Evolutionary conservation across 2,329 filamentous ascomycete genomes (phyloP).

Genomic region (Leptographium procerum): DNA sequence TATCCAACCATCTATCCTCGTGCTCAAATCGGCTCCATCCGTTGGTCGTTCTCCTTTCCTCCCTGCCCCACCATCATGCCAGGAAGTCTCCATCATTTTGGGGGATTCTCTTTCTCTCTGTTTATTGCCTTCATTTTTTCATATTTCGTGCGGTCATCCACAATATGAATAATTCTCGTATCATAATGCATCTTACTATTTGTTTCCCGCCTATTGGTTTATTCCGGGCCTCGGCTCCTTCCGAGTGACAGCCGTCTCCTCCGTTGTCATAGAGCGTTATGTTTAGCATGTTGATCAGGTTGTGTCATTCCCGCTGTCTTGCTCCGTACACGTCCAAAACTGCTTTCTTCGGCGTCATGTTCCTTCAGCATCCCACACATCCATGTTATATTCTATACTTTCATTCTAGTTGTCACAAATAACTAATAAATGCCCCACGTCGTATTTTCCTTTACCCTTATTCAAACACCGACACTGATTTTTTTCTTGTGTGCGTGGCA

Average conservation of each 20-base stretch:
- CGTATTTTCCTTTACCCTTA: not conserved
- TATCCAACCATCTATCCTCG: conserved; percentile 17
- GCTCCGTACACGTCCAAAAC: not conserved
- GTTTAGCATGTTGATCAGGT: not conserved
- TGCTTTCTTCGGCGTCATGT: not conserved
- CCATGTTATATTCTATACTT: not conserved
- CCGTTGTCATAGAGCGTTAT: not conserved
- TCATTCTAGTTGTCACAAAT: not conserved
- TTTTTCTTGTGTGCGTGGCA: not conserved
- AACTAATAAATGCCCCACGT: not conserved
- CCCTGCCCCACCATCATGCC: not conserved
- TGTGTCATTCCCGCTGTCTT: too few relatives aligned
- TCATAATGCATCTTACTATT: too few relatives aligned
- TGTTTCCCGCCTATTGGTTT: too few relatives aligned
- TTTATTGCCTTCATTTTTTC: not conserved
- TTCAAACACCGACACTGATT: not conserved
- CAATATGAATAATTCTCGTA: too few relatives aligned
- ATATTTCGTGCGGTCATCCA: too few relatives aligned
- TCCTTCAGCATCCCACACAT: not conserved
- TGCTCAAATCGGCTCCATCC: conserved; percentile 26
- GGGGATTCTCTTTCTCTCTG: not conserved
- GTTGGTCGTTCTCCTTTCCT: conserved; percentile 20
- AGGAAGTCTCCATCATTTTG: not conserved
- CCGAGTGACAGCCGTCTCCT: not conserved
- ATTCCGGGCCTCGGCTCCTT: not conserved